Percentiles rank a stretch among this genome's conserved stretches.
These are phyloP conservation scores for Phytophthora foliorum DNA, from an alignment of 352 stramenopile species.

Conservation along the genomic window DNA sequence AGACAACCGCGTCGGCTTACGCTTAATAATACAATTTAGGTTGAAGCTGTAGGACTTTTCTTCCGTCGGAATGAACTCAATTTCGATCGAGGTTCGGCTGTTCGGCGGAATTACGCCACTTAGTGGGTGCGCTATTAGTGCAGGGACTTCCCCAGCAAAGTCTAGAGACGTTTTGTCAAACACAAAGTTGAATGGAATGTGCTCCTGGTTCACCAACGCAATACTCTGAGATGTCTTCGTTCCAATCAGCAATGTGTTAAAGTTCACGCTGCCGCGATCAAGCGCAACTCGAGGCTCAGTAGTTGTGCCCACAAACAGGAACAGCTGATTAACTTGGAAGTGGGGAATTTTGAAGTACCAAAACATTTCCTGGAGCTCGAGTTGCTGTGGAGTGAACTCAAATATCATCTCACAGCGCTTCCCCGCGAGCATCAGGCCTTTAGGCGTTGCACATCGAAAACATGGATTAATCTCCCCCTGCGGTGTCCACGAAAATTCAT, in stretches of 20 bases:
- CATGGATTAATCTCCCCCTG: conserved; percentile 77
- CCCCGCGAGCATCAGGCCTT: conserved; percentile 93
- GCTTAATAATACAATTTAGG: conserved; percentile 91
- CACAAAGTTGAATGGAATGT: conserved; percentile 95
- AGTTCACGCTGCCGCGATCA: conserved; percentile 92
- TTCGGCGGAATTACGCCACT: conserved; percentile 92
- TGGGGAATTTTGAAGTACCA: conserved; percentile 92
- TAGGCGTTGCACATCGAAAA: conserved; percentile 92
- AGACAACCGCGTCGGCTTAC: conserved; percentile 92
- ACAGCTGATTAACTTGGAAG: conserved; percentile 91
- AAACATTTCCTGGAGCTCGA: conserved; percentile 93
- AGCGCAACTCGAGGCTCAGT: conserved; percentile 91
- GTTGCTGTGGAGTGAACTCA: conserved; percentile 94
- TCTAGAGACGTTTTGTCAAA: conserved; percentile 92
- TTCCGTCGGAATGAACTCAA: conserved; percentile 92
- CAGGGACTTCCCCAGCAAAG: conserved; percentile 78
- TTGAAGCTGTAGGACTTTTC: conserved; percentile 96
- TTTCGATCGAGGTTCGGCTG: conserved; percentile 77
- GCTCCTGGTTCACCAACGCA: conserved; percentile 92
- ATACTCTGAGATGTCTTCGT: conserved; percentile 90
- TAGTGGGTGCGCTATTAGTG: conserved; percentile 88
- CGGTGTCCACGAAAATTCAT: conserved; percentile 94
- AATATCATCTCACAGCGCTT: conserved; percentile 97
- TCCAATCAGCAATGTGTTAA: conserved; percentile 93
- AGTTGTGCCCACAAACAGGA: conserved; percentile 94